Evolutionary conservation across 106 monocot species (phyloP).

Genomic region (Alisma plantagoaquatica): DNA sequence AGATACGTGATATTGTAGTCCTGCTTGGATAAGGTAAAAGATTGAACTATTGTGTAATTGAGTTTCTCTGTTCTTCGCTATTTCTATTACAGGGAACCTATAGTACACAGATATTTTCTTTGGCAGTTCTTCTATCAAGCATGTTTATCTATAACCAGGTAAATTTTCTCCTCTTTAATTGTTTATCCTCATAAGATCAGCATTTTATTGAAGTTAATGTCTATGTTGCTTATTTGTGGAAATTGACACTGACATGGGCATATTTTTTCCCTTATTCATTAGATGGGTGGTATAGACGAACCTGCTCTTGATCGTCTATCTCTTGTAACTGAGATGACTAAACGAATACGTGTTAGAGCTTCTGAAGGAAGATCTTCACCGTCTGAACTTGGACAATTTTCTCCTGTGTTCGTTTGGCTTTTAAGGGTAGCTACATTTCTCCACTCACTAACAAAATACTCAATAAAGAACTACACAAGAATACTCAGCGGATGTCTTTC

Average conservation of each 20-base stretch:
- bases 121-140: constrained; percentile 92
- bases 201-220: neutral
- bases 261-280: constrained; percentile 7
- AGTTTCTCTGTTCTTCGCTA: neutral
- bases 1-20: neutral
- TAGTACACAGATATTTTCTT: constrained; percentile 91
- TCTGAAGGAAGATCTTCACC: constrained; percentile 52
- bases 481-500: too few species aligned
- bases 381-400: constrained; percentile 23
- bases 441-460: too few species aligned
- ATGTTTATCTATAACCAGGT: constrained; percentile 99
- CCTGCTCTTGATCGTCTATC: constrained; percentile 93
- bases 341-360: constrained; percentile 90
- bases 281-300: constrained; percentile 99
- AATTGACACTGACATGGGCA: neutral
- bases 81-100: constrained; percentile 66
- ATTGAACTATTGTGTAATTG: neutral
- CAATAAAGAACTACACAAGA: too few species aligned
- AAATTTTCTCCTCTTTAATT: neutral
- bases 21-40: neutral
- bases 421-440: constrained; percentile 5
- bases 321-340: constrained; percentile 92
- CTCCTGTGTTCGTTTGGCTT: constrained; percentile 36
- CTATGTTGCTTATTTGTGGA: neutral
- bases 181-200: neutral